Evolutionary conservation across 2,329 filamentous ascomycete genomes (phyloP), one percentile per base, ranked within the genome.

Genomic region (Aspergillus sp.): DNA sequence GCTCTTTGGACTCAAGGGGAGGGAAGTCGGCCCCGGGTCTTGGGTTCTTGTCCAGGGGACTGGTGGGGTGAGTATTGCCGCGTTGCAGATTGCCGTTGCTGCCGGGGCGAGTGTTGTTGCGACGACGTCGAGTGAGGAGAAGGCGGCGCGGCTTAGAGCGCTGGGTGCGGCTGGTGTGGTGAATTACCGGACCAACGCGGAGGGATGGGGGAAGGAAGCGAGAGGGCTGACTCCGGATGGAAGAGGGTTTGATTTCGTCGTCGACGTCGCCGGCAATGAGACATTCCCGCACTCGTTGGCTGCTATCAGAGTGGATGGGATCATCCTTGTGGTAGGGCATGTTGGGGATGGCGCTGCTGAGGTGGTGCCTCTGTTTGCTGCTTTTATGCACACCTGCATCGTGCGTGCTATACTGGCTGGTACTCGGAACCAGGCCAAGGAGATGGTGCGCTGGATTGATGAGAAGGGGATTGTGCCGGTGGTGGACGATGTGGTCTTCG

Each of bases 41-140:
- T 81, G 80, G 58, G 80, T 84, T 5, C 69, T 83, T 27, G 79
- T 77, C 1, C 80, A 83, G 61, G 81, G 81, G 3, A 83, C 80
- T 0, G 81, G 81, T 6, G 81, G 81, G 40, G 80, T 83, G 17
- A 76, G 72, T 31, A 74, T 82, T 23, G 81, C 80, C 56, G 79
- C 77, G 0, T 57, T 82, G 0, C 54, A 54, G 44, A 11, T 60
- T 3, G 74, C 75, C 39, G 68, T 69, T 60, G 82, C 82, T 0
- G 80, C 79, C 0, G 84, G 82, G 27, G 83, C 83, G 0, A 77
- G 68, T 7, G 83, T 86, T 57, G 82, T 86, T 52, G 82, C 83
- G 0, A 86, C 83, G 0, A 85, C 83, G 0, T 84, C 81, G 0
- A 79, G 78, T 0, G 66, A 70, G 0, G 72, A 75, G 6, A 86